Evolutionary conservation across 768 basidiomycete species (phyloP), one percentile per base, ranked within the genome.

Genomic region (Candolleomyces eurysporus): DNA sequence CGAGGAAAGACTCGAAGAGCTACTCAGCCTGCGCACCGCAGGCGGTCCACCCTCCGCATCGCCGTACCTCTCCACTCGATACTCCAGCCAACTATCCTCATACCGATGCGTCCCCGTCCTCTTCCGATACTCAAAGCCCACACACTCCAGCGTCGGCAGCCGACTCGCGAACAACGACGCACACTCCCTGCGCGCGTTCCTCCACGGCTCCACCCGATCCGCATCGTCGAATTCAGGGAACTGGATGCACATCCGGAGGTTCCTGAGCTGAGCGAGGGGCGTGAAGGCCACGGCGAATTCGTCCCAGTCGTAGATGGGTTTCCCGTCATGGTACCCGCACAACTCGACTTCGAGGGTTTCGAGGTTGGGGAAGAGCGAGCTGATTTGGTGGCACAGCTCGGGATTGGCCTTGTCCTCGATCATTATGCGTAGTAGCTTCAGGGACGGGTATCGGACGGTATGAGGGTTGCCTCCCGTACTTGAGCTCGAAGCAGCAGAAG

Each of bases 41-140:
- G 75, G 57, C 50, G 51, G 61, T 31, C 74, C 59, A 14, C 64
- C 36, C 36, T 36, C 36, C 11, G 6, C 64, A 48, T 66, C 64
- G 2, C 60, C 61, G 10, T 61, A 61, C 32, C 76, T 68, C 31
- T 70, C 69, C 21, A 80, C 65, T 48, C 72, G 72, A 60, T 71
- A 79, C 63, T 79, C 78, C 51, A 79, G 59, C 78, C 78, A 80
- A 19, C 72, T 68, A 61, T 80, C 79, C 59, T 80, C 77, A 57
- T 74, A 77, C 45, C 75, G 65, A 62, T 77, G 75, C 8, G 72
- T 73, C 14, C 77, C 77, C 2, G 75, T 73, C 32, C 75, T 69
- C 58, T 73, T 75, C 51, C 78, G 69, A 62, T 79, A 80, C 67
- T 79, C 76, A 50, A 80, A 75, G 17, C 78, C 78, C 4, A 79